Base-by-base conservation (phyloP, 106 monocot genomes). In the Iris macrosiphon region DNA sequence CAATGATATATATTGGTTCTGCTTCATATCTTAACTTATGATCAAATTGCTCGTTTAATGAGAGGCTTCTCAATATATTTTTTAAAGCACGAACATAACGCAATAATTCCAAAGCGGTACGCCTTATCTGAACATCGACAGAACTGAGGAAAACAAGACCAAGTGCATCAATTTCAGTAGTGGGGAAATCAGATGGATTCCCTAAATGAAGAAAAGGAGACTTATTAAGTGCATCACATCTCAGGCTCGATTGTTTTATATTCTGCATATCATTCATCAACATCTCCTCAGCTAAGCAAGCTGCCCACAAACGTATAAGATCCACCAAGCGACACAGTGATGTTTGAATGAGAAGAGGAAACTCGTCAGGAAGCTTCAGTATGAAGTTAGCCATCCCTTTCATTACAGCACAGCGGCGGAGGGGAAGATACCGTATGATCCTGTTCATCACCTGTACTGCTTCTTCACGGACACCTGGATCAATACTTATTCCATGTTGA, bases 401-500 rank as follows among this genome's bases (percentile, higher is more conserved):
- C 77, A 98, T 59, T n/a, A 98, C 91, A 64, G 86, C 77, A 71
- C 78, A 80, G 61, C 98, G 91, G 41, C 91, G 87, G 48, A 91
- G 80, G 0, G 98, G 98, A 52, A 98, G 74, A 79, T 68, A 80
- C 39, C 78, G 75, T 59, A 91, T 78, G 59, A 98, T 81, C 26
- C 98, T 72, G 41, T 91, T 98, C 62, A 98, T 63, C 27, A 91
- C 98, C 50, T 83, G 98, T 20, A 81, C 87, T 40, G 98, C 91
- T 81, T 98, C 98, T 76, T 91, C 98, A 31, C 98, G 82, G 55
- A 98, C 98, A 67, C 91, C 91, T 60, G 98, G 98, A 77, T 98
- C 98, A 61, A 83, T 83, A 66, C 98, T 98, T 70, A 98, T 98
- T 6, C 91, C 76, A 75, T 98, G 98, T 58, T 91, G 98, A 55